Evolutionary conservation across 192 early-diverging fungal genomes (phyloP).

Genomic region (Cetraspora pellucida): DNA sequence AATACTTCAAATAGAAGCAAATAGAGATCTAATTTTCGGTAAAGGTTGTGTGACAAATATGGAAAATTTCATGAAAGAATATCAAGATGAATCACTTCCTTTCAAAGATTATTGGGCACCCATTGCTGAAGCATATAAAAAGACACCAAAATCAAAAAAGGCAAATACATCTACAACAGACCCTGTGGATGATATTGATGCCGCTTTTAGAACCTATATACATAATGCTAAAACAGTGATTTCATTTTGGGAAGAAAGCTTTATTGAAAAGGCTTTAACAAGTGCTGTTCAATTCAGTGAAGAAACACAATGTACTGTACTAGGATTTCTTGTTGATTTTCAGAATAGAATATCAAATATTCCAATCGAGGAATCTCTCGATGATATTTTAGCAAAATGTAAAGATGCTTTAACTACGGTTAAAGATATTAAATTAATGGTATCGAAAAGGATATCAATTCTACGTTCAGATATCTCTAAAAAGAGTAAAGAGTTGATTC

Average conservation of each 20-base stretch:
- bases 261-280: conserved; percentile 43
- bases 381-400: conserved; percentile 42
- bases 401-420: conserved; percentile 40
- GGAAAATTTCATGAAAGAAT: conserved; percentile 35
- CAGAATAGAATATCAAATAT: conserved; percentile 40
- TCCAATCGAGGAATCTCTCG: conserved; percentile 40
- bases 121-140: conserved; percentile 50
- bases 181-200: conserved; percentile 51
- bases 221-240: conserved; percentile 54
- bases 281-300: conserved; percentile 8
- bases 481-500: conserved; percentile 44
- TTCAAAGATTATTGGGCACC: conserved; percentile 60
- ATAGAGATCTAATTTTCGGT: conserved; percentile 35
- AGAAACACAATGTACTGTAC: not conserved
- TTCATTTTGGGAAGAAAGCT: conserved; percentile 52
- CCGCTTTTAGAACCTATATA: conserved; percentile 47
- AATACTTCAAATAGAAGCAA: conserved; percentile 28
- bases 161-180: not conserved
- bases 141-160: conserved; percentile 34
- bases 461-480: conserved; percentile 41
- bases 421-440: conserved; percentile 41
- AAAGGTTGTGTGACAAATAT: conserved; percentile 28
- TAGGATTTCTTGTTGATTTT: conserved; percentile 34
- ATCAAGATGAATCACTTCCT: conserved; percentile 34
- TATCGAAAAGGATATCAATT: conserved; percentile 45